Percentiles rank a stretch among this genome's conserved stretches.
Evolutionary conservation across 78 protist genomes (phyloP).

Genomic region (Isochrysis galbana): DNA sequence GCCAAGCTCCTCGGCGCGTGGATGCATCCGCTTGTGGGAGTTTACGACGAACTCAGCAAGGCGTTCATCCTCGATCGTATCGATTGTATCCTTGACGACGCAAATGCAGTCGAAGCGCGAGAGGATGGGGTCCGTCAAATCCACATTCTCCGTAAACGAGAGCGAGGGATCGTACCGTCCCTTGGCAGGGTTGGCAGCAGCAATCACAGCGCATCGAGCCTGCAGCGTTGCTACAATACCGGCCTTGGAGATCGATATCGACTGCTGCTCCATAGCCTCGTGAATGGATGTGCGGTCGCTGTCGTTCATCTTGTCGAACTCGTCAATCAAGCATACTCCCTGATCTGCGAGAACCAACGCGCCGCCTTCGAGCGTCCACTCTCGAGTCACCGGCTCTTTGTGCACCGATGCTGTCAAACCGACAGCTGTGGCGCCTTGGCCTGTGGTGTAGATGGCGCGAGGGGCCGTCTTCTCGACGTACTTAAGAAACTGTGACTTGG

Average conservation of each 20-base stretch:
- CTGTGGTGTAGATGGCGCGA: slow-evolving; percentile 98
- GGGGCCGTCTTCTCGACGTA: slow-evolving; percentile 94
- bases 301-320: slow-evolving; percentile 98
- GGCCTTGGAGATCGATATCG: slow-evolving; percentile 97
- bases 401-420: slow-evolving; percentile 99
- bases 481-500: slow-evolving; percentile 97
- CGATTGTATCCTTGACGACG: slow-evolving; percentile 85
- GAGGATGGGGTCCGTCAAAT: slow-evolving; percentile 96
- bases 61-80: slow-evolving; percentile 77
- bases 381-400: slow-evolving; percentile 93
- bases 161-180: slow-evolving; percentile 88
- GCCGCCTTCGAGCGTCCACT: slow-evolving; percentile 99
- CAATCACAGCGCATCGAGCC: slow-evolving; percentile 97
- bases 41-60: slow-evolving; percentile 90
- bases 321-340: slow-evolving; percentile 99
- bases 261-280: slow-evolving; percentile 99
- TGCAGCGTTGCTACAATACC: slow-evolving; percentile 97
- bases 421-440: slow-evolving; percentile 97
- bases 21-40: slow-evolving; percentile 83
- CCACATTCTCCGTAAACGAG: slow-evolving; percentile 88
- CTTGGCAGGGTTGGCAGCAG: slow-evolving; percentile 98
- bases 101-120: slow-evolving; percentile 96
- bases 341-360: slow-evolving; percentile 99
- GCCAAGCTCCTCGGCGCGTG: slow-evolving; percentile 22
- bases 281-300: slow-evolving; percentile 94